These are phyloP conservation scores for Fusarium camptoceras DNA, from an alignment of 2,329 filamentous ascomycete species.

Conservation along the genomic window DNA sequence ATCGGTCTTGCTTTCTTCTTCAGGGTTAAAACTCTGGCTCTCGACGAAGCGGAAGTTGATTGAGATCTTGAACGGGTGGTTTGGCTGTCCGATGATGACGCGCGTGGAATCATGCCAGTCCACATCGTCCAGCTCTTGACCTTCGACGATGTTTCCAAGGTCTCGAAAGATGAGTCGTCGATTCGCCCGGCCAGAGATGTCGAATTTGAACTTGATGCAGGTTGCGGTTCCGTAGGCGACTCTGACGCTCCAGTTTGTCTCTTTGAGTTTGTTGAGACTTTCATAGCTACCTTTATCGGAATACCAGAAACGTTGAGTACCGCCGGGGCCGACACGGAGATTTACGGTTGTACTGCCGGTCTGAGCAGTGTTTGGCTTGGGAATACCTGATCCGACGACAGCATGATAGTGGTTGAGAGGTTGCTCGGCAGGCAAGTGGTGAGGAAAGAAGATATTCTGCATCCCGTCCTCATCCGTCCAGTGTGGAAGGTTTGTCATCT, in stretches of 20 bases:
- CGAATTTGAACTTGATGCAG: slow-evolving; percentile 26
- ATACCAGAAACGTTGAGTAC: slow-evolving; percentile 4
- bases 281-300: background rate
- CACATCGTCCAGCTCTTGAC: background rate
- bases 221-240: slow-evolving; percentile 20
- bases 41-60: slow-evolving; percentile 39
- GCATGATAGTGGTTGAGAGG: slow-evolving; percentile 25
- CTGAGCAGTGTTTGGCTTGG: background rate
- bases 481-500: slow-evolving; percentile 1
- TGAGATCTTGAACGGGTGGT: slow-evolving; percentile 15
- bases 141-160: slow-evolving; percentile 2
- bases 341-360: background rate
- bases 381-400: slow-evolving; percentile 8
- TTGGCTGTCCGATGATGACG: slow-evolving; percentile 29
- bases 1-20: background rate
- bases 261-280: slow-evolving; percentile 7
- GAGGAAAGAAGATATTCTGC: slow-evolving; percentile 24
- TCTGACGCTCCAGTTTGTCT: slow-evolving; percentile 3
- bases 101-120: slow-evolving; percentile 34
- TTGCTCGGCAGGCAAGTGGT: background rate
- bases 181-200: background rate
- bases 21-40: background rate
- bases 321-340: slow-evolving; percentile 24
- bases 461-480: slow-evolving; percentile 5
- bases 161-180: background rate